A percentile compares a stretch with the other conserved stretches of the same genome.
These are phyloP conservation scores for Talaromyces rugulosus DNA, from an alignment of 2,329 filamentous ascomycete species.

Conservation along the genomic window DNA sequence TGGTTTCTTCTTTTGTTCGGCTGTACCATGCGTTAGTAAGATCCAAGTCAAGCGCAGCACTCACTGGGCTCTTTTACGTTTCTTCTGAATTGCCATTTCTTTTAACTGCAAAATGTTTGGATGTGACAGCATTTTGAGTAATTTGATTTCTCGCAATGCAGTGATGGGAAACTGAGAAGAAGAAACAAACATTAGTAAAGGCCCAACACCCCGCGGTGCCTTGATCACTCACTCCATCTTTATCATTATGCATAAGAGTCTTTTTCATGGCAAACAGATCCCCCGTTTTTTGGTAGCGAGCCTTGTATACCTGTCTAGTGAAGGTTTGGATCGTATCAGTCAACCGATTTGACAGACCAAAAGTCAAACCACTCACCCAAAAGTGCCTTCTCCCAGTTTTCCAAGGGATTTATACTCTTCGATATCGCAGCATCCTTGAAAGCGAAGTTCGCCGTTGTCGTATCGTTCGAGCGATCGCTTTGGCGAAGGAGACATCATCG, in stretches of 20 bases:
- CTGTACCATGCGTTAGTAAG: conserved; percentile 35
- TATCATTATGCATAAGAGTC: conserved; percentile 99
- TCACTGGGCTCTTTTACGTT: conserved; percentile 52
- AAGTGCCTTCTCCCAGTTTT: conserved; percentile 86
- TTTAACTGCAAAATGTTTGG: conserved; percentile 80
- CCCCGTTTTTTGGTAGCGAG: conserved; percentile 69
- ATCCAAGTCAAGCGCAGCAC: conserved; percentile 2
- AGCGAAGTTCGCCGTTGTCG: conserved; percentile 53
- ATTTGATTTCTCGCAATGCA: conserved; percentile 92
- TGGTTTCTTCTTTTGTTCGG: conserved; percentile 68
- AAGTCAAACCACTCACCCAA: conserved; percentile 59
- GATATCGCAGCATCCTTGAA: conserved; percentile 70
- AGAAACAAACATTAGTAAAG: not conserved
- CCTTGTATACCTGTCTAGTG: conserved; percentile 81
- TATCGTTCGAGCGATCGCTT: conserved; percentile 43
- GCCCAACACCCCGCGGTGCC: not conserved
- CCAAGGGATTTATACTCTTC: conserved; percentile 37
- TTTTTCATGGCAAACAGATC: conserved; percentile 87
- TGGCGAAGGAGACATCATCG: conserved; percentile 20
- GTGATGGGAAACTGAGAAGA: conserved; percentile 81
- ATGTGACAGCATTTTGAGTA: conserved; percentile 92
- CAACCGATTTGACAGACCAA: conserved; percentile 12
- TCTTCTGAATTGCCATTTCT: conserved; percentile 94
- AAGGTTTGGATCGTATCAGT: conserved; percentile 7
- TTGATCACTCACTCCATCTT: conserved; percentile 68